Evolutionary conservation across 352 stramenopile genomes (phyloP), one percentile per base, ranked within the genome.

Genomic region (Phytophthora cryptogea): DNA sequence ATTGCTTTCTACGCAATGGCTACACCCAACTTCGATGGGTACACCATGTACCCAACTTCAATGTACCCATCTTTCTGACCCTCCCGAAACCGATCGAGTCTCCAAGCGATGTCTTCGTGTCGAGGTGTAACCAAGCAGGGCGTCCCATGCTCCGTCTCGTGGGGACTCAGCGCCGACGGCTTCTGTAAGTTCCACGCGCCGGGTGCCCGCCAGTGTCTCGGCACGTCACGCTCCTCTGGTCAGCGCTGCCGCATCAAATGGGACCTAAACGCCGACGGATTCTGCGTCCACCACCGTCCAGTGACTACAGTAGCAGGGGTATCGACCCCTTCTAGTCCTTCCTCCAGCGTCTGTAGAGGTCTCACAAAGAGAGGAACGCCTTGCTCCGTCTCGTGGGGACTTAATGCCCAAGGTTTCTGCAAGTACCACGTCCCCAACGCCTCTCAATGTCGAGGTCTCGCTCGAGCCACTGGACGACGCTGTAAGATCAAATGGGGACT

Each of bases 181-280:
- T 73, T 60, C 55, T 76, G 68, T 47, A 72, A 73, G 28, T 72
- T 61, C 36, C 68, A 76, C 55, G 27, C 16, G 1, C 63, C 59
- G 0, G n/a, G 47, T 17, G 59, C 63, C 5, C 26, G 14, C 8
- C 68, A 69, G 26, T 76, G 68, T 28, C 51, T 56, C 7, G 68
- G 68, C 27, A 55, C 44, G 11, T 55, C 63, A 3, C 63, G 56
- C 13, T 43, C 58, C 4, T 63, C 68, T 0, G 64, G 59, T 39
- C 37, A 50, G 23, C 68, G 64, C 27, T 76, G 68, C 28, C 20
- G 46, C 20, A 51, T 76, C 17, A 52, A 48, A 5, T 73, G 59
- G 68, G 54, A 68, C 36, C 48, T 75, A 5, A 46, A 67, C 37
- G 41, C 3, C 3, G 33, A 26, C 26, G 54, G 57, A n/a, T 57